These are phyloP conservation scores for Chlorella variabilis DNA, from an alignment of 163 green algal species.

Conservation along the genomic window DNA sequence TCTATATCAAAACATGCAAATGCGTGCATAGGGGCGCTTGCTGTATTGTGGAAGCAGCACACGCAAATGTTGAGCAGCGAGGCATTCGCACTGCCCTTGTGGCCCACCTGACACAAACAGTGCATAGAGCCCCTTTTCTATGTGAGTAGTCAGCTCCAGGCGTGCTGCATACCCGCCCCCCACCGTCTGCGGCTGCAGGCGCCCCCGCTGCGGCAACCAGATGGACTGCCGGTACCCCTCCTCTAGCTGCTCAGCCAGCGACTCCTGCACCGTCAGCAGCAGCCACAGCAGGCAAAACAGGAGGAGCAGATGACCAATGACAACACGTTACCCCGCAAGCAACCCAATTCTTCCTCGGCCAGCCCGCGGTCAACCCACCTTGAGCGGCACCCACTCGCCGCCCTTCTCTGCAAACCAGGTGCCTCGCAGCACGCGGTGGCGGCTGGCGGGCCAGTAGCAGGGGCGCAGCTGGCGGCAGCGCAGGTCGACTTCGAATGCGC, in stretches of 20 bases:
- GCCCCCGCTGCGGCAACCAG: slow-evolving; percentile 45
- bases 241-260: slow-evolving; percentile 71
- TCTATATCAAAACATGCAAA: too few species aligned
- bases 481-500: slow-evolving; percentile 66
- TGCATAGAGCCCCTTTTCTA: slow-evolving; percentile 54
- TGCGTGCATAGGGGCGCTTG: too few species aligned
- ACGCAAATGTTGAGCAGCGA: too few species aligned
- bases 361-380: too few species aligned
- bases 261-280: slow-evolving; percentile 41
- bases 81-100: too few species aligned
- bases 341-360: too few species aligned
- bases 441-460: slow-evolving; percentile 61
- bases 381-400: slow-evolving; percentile 41
- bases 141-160: slow-evolving; percentile 55
- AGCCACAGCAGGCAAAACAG: background rate
- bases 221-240: slow-evolving; percentile 54
- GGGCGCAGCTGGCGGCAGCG: slow-evolving; percentile 48
- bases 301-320: too few species aligned
- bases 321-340: too few species aligned
- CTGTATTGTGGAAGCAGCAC: too few species aligned
- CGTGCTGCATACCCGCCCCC: slow-evolving; percentile 33
- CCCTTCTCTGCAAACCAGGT: slow-evolving; percentile 74
- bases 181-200: slow-evolving; percentile 18
- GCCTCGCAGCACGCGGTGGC: slow-evolving; percentile 61
- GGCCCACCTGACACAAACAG: slow-evolving; percentile 46